Base-by-base conservation (phyloP, 305 asterid species). In the Plantago rigida region DNA sequence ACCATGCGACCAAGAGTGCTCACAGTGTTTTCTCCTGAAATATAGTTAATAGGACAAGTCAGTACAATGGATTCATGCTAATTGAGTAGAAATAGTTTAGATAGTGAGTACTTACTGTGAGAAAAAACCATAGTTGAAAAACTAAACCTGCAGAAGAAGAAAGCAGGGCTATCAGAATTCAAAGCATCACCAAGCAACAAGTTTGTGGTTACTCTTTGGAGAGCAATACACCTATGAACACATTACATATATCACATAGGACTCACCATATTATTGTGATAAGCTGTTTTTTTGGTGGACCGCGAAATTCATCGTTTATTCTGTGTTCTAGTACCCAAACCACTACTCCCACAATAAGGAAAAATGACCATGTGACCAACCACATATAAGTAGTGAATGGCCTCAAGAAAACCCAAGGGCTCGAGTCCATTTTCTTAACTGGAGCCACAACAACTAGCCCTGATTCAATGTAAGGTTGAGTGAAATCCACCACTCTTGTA, bases 301-400 rank as follows among this genome's bases (percentile, higher is more conserved):
- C 97, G 4, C 94, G 86, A 70, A 89, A 89, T 47, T 89, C 92
- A 39, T 87, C 87, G 67, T 89, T 89, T 69, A 72, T 71, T 74
- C 85, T 77, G 68, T 86, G 97, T 68, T 89, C 97, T 15, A 89
- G 78, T 60, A 74, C 74, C 97, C 97, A 89, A 57, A 89, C 71
- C 5, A 86, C 94, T 3, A 77, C 69, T 51, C 89, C 97, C 34
- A 86, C 69, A 28, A 76, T 58, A 46, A 86, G 75, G 77, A 82
- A 89, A 73, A 80, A 78, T 9, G 79, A 70, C 52, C 75, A 82
- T 11, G 86, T 84, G 56, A 81, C 77, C 31, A 34, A 85, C 97
- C 94, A 89, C 84, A 81, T 80, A 17, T 47, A 42, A 7, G 84
- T 82, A 64, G 87, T 75, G 73, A 89, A 89, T n/a, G 97, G 97